Percentiles rank a stretch among this genome's conserved stretches.
Evolutionary conservation across 164 flowering plant genomes (phyloP).

Genomic region (Tetracentron sinense): DNA sequence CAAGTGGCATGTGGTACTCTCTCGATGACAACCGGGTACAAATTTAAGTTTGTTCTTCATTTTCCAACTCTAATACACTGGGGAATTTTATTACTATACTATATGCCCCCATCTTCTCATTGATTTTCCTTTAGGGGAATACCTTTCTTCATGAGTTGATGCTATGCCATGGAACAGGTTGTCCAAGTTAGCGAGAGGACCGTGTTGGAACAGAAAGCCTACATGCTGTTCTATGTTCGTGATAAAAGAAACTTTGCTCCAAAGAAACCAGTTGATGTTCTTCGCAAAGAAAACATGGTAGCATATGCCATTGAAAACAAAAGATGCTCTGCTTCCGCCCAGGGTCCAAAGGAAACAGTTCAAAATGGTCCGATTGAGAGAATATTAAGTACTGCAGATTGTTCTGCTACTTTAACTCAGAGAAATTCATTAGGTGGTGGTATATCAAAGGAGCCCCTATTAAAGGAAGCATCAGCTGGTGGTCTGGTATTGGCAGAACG

Average conservation of each 20-base stretch:
- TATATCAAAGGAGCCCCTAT: constrained; percentile 10
- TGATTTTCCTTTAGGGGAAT: not conserved
- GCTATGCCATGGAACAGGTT: constrained; percentile 45
- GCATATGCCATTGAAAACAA: constrained; percentile 24
- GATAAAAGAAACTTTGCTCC: constrained; percentile 42
- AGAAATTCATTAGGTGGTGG: constrained; percentile 9
- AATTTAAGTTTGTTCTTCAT: constrained; percentile 1
- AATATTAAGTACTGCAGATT: constrained; percentile 10
- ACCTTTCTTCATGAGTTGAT: too few species aligned
- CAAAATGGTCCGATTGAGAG: constrained; percentile 26
- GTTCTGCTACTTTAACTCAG: constrained; percentile 15
- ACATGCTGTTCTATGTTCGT: constrained; percentile 91
- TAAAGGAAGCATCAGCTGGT: constrained; percentile 19
- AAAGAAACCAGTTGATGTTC: constrained; percentile 38
- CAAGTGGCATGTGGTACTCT: constrained; percentile 87
- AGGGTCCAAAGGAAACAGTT: constrained; percentile 17
- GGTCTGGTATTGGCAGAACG: constrained; percentile 7
- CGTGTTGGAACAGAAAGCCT: constrained; percentile 88
- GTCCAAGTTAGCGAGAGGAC: constrained; percentile 60
- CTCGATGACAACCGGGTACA: constrained; percentile 96
- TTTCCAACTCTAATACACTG: not conserved
- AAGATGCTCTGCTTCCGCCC: constrained; percentile 12
- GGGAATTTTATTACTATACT: too few species aligned
- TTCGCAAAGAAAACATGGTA: constrained; percentile 33
- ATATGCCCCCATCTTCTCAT: not conserved